Base-by-base conservation (phyloP, 2,329 filamentous ascomycete genomes). In the Pseudogymnoascus sp. region DNA sequence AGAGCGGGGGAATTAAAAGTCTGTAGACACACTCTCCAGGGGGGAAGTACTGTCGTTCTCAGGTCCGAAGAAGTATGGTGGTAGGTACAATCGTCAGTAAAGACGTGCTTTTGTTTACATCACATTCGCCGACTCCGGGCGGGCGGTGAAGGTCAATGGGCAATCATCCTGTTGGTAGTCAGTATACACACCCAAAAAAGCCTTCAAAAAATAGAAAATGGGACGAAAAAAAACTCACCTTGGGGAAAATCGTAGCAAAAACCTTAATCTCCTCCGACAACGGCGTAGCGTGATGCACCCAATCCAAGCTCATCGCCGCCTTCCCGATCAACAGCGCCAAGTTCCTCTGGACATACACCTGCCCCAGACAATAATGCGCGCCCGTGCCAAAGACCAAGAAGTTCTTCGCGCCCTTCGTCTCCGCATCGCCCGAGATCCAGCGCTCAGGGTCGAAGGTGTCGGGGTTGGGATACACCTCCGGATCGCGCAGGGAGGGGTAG, bases 241-340 rank as follows among this genome's bases (percentile, higher is more conserved):
- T 89, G 63, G 94, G 94, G 83, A 99, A 99, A 69, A 99, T 96
- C 29, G 92, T 97, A 41, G 94, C 94, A 78, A 97, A 99, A 68
- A 97, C 93, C 80, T 96, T 93, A 77, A 99, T 97, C 76, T 96
- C 88, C 78, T 99, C 94, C 0, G 91, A 96, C 64, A 81, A 72
- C 0, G 89, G 85, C 10, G 94, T 97, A 16, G 91, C 78, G 73
- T 91, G 86, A 76, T 99, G 94, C 74, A 87, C 83, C 93, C 93
- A 97, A 76, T 97, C 86, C 68, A 97, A 81, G 72, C 87, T 81
- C 74, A 96, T 81, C 67, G 90, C 89, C 7, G 92, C 92, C 82
- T 94, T 96, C 73, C 92, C 92, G 71, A 96, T 83, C 82, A 96
- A 89, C 55, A 91, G 84, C 72, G 90, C 93, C 70, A 99, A 79